Evolutionary conservation across 2,329 filamentous ascomycete genomes (phyloP).

Genomic region (Diaporthe caulivora): DNA sequence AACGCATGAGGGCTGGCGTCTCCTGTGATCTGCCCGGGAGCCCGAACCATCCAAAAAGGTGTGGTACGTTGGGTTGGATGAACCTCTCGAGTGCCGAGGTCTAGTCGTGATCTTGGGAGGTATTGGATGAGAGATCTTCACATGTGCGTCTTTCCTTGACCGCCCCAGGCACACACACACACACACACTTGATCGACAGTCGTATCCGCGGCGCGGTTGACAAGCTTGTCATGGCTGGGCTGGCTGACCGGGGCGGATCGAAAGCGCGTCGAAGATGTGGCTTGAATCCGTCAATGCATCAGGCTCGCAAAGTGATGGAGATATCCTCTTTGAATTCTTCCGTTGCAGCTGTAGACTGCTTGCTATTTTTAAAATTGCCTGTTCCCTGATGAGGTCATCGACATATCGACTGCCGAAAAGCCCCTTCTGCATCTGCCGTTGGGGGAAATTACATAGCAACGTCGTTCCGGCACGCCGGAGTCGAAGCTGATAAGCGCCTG

Average conservation of each 20-base stretch:
- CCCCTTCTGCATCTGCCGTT: conserved; percentile 18
- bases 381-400: background rate
- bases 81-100: conserved; percentile 24
- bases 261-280: background rate
- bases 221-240: background rate
- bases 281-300: background rate
- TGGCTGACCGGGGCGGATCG: background rate
- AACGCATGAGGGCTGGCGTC: conserved; percentile 2
- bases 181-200: conserved; percentile 1
- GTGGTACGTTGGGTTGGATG: conserved; percentile 10
- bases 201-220: background rate
- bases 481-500: background rate
- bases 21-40: background rate
- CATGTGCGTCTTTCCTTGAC: background rate
- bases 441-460: conserved; percentile 1
- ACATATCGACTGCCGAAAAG: background rate
- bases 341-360: background rate
- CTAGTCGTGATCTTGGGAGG: background rate
- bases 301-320: background rate
- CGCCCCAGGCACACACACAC: background rate
- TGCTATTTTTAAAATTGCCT: background rate
- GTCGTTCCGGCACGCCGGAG: conserved; percentile 5
- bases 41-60: background rate
- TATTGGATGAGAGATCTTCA: conserved; percentile 9
- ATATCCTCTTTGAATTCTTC: background rate